Conservation (phyloP, 2,329 filamentous ascomycete genomes). For the Alternaria triticimaculans region DNA sequence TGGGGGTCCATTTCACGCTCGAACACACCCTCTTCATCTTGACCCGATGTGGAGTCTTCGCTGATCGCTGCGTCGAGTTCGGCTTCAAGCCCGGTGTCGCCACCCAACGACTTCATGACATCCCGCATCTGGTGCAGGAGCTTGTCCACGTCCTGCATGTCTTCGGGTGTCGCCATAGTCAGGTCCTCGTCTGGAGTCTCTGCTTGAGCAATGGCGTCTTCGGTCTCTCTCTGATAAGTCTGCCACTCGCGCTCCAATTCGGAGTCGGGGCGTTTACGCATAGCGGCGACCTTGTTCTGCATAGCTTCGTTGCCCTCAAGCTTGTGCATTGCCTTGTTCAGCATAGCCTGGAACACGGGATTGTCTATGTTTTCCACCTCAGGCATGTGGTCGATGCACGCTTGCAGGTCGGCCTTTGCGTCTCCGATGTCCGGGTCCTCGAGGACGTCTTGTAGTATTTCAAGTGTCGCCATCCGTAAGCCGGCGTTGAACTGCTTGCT, state of each 20-base stretch:
- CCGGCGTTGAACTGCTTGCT: constrained; percentile 22
- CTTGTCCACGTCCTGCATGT: constrained; percentile 29
- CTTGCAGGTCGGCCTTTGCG: constrained; percentile 28
- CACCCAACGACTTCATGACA: constrained; percentile 31
- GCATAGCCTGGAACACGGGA: constrained; percentile 27
- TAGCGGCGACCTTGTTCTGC: constrained; percentile 27
- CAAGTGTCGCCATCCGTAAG: constrained; percentile 27
- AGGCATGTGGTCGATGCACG: constrained; percentile 32
- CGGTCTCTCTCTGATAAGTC: constrained; percentile 16
- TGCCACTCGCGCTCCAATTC: constrained; percentile 23
- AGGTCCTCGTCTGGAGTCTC: constrained; percentile 12
- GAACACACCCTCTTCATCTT: constrained; percentile 20
- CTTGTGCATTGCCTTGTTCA: constrained; percentile 30
- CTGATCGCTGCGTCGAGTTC: constrained; percentile 30
- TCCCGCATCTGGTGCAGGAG: constrained; percentile 36
- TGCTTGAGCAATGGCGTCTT: constrained; percentile 14
- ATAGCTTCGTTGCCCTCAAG: constrained; percentile 28
- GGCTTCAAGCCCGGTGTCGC: constrained; percentile 24
- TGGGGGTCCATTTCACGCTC: constrained; percentile 31
- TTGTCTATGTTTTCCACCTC: constrained; percentile 27
- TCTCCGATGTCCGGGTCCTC: constrained; percentile 38
- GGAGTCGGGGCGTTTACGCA: constrained; percentile 10
- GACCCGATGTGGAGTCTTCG: constrained; percentile 19
- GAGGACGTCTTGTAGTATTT: constrained; percentile 33
- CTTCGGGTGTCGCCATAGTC: constrained; percentile 10